These are phyloP conservation scores for Aegle marmelos DNA, from an alignment of 345 rosid genomes.

Conservation along the genomic window DNA sequence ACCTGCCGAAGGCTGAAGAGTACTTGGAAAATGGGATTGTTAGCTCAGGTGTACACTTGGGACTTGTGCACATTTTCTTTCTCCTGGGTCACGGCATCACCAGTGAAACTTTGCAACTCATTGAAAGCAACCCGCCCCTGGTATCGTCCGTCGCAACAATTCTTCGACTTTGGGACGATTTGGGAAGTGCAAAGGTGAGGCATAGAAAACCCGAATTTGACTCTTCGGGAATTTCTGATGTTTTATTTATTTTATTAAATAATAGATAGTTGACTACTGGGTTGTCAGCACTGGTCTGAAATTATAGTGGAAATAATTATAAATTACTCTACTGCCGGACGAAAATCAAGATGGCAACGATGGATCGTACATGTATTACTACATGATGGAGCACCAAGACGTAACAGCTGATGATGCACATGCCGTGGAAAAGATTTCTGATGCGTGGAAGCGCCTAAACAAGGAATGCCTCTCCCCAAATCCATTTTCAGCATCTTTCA, in stretches of 20 bases:
- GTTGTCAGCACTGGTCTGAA: too few species aligned
- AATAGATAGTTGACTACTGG: too few species aligned
- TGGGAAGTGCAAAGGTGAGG: constrained; percentile 55
- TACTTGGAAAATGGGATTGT: constrained; percentile 56
- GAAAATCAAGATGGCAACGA: constrained; percentile 55
- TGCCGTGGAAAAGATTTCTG: constrained; percentile 34
- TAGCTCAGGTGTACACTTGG: constrained; percentile 52
- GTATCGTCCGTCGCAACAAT: constrained; percentile 42
- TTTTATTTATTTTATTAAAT: too few species aligned
- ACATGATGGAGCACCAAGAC: constrained; percentile 39
- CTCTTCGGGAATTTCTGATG: not conserved
- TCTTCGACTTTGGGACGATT: constrained; percentile 61
- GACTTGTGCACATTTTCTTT: constrained; percentile 48
- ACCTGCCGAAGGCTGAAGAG: constrained; percentile 36
- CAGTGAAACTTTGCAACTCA: constrained; percentile 24
- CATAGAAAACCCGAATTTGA: not conserved
- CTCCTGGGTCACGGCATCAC: constrained; percentile 41
- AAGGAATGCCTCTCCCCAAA: constrained; percentile 36
- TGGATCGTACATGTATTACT: constrained; percentile 58
- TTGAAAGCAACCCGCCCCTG: constrained; percentile 33
- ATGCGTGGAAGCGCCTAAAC: constrained; percentile 59
- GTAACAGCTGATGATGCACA: constrained; percentile 27
- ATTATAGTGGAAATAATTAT: too few species aligned
- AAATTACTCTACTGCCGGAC: constrained; percentile 25
- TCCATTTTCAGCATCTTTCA: constrained; percentile 34